A percentile compares a stretch with the other conserved stretches of the same genome.
Conservation (phyloP, 1,284 basidiomycete species). For the Erythrobasidium hasegawianum region DNA sequence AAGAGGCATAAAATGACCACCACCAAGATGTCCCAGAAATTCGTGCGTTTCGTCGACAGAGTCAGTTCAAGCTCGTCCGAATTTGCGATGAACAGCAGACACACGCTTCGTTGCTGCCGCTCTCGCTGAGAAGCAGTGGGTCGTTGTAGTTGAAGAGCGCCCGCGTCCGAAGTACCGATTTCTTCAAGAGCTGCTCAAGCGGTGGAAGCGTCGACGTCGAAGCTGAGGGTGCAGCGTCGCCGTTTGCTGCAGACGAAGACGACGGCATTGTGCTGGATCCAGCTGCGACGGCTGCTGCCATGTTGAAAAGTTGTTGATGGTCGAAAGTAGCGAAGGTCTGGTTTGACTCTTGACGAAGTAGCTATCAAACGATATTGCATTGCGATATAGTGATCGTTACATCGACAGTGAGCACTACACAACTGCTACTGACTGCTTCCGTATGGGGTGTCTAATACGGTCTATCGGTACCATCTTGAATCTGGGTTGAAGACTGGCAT, state of each 20-base stretch:
- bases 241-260: background rate
- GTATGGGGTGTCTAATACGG: no score
- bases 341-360: no score
- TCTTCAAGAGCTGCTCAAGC: constrained; percentile 28
- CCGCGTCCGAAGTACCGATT: constrained; percentile 21
- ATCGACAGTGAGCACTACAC: no score
- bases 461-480: no score
- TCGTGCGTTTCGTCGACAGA: background rate
- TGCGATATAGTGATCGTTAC: no score
- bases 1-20: background rate
- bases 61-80: background rate
- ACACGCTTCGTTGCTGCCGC: constrained; percentile 25
- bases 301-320: background rate
- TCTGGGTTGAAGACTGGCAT: no score
- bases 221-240: background rate
- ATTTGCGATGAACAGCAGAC: background rate
- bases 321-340: background rate
- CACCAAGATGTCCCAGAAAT: background rate
- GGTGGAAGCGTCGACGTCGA: constrained; percentile 18
- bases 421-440: no score
- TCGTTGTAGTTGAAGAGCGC: constrained; percentile 31
- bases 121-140: constrained; percentile 29
- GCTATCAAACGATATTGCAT: no score
- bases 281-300: constrained; percentile 20
- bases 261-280: background rate